phyloP scores from a whole-genome alignment of 768 basidiomycete genomes.

The Candolleomyces aberdarensis region DNA sequence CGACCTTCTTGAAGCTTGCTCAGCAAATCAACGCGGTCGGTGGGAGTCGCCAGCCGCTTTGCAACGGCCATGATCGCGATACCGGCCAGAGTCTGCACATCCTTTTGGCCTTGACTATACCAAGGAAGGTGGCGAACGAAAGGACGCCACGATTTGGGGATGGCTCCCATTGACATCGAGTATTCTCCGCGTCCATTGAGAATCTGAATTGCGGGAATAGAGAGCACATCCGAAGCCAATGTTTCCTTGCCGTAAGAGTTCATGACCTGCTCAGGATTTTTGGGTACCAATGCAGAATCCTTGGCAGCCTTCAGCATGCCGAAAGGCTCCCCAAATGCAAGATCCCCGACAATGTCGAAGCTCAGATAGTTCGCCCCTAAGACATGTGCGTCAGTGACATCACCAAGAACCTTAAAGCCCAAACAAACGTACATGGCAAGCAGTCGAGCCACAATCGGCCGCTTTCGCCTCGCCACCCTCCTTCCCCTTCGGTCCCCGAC shows the following conservation, averaged over 20 bases:
- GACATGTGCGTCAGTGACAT: slow-evolving; percentile 7
- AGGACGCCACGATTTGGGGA: slow-evolving; percentile 72
- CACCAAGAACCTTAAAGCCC: not conserved
- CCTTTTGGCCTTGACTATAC: slow-evolving; percentile 64
- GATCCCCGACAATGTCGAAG: slow-evolving; percentile 78
- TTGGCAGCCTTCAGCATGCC: slow-evolving; percentile 79
- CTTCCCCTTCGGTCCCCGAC: slow-evolving; percentile 59
- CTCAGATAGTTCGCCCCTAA: slow-evolving; percentile 54
- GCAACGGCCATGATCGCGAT: slow-evolving; percentile 79
- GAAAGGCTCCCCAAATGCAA: slow-evolving; percentile 85
- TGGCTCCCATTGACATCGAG: slow-evolving; percentile 77
- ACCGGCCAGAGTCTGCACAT: slow-evolving; percentile 73
- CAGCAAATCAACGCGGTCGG: slow-evolving; percentile 77
- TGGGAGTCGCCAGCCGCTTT: slow-evolving; percentile 63
- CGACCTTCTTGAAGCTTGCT: slow-evolving; percentile 76
- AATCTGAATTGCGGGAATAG: slow-evolving; percentile 81
- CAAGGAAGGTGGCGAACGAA: slow-evolving; percentile 67
- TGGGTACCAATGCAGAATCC: slow-evolving; percentile 70
- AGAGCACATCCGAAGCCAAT: slow-evolving; percentile 39
- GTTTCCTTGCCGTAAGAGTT: slow-evolving; percentile 47
- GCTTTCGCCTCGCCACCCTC: slow-evolving; percentile 58
- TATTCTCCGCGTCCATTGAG: slow-evolving; percentile 87
- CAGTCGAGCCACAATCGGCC: slow-evolving; percentile 73
- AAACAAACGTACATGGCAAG: slow-evolving; percentile 56
- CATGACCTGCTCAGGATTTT: slow-evolving; percentile 53